phyloP scores from a whole-genome alignment of 169 alveolate genomes.

The Theileria annulata region DNA sequence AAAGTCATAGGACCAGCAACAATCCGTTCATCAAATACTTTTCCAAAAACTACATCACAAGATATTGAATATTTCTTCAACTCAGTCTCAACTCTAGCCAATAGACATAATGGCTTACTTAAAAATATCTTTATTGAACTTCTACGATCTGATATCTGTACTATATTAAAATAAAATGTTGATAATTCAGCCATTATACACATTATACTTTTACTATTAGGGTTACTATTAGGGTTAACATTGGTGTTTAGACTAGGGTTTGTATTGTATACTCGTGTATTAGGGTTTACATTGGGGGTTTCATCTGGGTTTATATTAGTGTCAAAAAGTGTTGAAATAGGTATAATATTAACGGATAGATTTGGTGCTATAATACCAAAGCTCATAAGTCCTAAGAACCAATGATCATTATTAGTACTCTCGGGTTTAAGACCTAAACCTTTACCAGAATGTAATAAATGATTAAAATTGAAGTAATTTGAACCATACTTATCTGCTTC shows the following conservation, averaged over 20 bases:
- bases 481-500: constrained; percentile 2
- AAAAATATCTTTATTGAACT: not conserved
- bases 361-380: constrained; percentile 17
- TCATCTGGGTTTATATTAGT: no score
- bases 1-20: not conserved
- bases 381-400: constrained; percentile 5
- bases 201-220: not conserved
- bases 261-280: no score
- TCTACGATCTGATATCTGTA: constrained; percentile 1
- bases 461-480: not conserved
- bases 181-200: constrained; percentile 5
- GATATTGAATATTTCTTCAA: not conserved
- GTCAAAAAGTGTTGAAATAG: not conserved
- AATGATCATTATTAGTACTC: not conserved
- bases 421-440: not conserved
- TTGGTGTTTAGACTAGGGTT: no score
- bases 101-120: not conserved
- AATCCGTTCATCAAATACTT: not conserved
- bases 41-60: not conserved
- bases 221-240: no score
- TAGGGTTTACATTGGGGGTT: no score
- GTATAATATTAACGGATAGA: not conserved
- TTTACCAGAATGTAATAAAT: not conserved
- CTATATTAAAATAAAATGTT: constrained; percentile 5
- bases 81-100: not conserved